Evolutionary conservation across 805 yeast genomes (phyloP), one percentile per base, ranked within the genome.

Genomic region (Jamesozyma gamospora): DNA sequence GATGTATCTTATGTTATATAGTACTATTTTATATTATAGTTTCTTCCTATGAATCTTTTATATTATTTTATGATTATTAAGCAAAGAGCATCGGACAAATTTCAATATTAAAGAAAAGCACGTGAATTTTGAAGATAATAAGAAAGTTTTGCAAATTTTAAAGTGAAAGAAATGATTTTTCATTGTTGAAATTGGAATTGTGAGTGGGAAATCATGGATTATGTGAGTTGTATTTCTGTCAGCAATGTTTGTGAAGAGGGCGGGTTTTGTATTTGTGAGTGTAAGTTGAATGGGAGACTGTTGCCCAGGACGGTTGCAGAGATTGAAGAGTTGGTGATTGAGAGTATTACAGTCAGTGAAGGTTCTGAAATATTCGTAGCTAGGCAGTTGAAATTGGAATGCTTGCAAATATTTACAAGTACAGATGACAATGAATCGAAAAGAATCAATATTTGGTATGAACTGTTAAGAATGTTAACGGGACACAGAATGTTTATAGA

Each of bases 401-500:
- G 44, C 33, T 12, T 55, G 30, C 38, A 39, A n/a, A 35, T 47
- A 6, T 53, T 45, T 35, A 27, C 41, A 5, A 28, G 35, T n/a
- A 15, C 16, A 4, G 32, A 35, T 3, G 39, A 41, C 9, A 32
- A 36, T 7, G 29, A 28, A 15, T 16, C 18, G 1, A 30, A 35
- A 14, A 18, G 25, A 26, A 13, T 26, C 8, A 21, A 24, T 19
- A 34, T 53, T 7, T 57, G 61, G 61, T 52, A 53, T 36, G 56
- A 50, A 27, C 40, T 53, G 17, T 16, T 57, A 2, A 47, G 29
- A 25, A 29, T 45, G 8, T 17, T 57, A 3, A 48, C 54, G 4
- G 55, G 51, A 4, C 48, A 49, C 31, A 25, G 32, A 8, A 24
- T 55, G 1, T 40, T 32, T 14, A 13, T 42, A 19, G 41, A 24